phyloP scores from a whole-genome alignment of 352 stramenopile genomes.

The Globisporangium paroecandrum region DNA sequence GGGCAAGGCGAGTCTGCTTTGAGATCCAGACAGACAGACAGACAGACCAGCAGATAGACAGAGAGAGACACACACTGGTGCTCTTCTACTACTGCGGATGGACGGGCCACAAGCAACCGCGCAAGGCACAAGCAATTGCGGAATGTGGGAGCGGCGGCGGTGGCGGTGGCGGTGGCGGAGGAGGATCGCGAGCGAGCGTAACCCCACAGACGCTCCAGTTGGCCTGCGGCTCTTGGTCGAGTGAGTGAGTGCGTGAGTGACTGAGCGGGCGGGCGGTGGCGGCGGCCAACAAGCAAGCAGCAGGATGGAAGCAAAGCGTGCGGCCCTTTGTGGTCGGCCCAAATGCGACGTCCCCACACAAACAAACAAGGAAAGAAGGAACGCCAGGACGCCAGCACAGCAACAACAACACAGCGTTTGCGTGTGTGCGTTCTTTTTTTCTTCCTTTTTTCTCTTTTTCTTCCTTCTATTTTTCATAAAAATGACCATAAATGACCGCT shows the following conservation, averaged over 20 bases:
- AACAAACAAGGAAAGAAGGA: slow-evolving; percentile 6
- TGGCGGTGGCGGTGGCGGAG: no score
- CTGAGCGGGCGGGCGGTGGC: no score
- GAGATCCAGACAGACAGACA: slow-evolving; percentile 13
- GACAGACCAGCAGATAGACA: not conserved
- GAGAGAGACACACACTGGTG: not conserved
- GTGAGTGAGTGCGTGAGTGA: not conserved
- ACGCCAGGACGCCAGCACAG: not conserved
- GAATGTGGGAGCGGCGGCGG: not conserved
- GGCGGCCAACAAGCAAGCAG: not conserved
- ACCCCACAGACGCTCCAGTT: not conserved
- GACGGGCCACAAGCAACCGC: slow-evolving; percentile 8
- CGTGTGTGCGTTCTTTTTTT: slow-evolving; percentile 5
- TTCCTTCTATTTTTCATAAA: not conserved
- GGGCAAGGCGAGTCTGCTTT: slow-evolving; percentile 2
- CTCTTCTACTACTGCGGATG: slow-evolving; percentile 3
- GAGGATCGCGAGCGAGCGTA: not conserved
- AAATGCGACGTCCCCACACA: not conserved
- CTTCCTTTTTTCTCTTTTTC: slow-evolving; percentile 2
- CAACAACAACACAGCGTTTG: not conserved
- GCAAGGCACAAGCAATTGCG: slow-evolving; percentile 1
- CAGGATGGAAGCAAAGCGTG: not conserved
- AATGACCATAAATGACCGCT: not conserved
- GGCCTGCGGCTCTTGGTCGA: not conserved
- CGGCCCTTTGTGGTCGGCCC: slow-evolving; percentile 1